Base-by-base conservation (phyloP, 1,284 basidiomycete species). In the Clitocybe nebularis region DNA sequence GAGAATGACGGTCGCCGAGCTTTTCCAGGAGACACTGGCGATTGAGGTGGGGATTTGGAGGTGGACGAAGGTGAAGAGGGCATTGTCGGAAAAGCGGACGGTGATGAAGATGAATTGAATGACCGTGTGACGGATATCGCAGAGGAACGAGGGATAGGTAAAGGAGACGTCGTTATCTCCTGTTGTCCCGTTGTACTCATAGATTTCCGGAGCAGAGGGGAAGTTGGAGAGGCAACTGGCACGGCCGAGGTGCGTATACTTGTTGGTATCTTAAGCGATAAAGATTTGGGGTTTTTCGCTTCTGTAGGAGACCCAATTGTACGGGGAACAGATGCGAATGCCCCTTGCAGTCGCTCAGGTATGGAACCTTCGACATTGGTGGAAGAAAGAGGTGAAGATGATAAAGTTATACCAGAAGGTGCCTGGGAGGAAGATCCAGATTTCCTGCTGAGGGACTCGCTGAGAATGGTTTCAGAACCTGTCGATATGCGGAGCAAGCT, bases 1-100 rank as follows among this genome's bases (percentile, higher is more conserved):
- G 54, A 47, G 45, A 56, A 51, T 6, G 58, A 54, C 1, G 53
- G 44, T 19, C 47, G 47, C 17, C 56, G 55, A 6, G 39, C 44
- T 24, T 48, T 53, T 0, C 26, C 21, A 22, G 44, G 42, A 22
- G 43, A 36, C 25, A 37, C 24, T 26, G 53, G 48, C 32, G 44
- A 45, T 16, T 42, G 42, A 14, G 43, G 38, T 25, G 42, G 41
- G 11, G 49, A 47, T 22, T 39, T 34, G 11, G 43, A 21, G 14
- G 36, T 33, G n/a, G 44, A 14, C 20, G 34, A 36, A 21, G 39
- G 36, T 21, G 14, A 35, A 13, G 26, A 29, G 7, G 41, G 19
- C 35, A 33, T 7, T 1, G 35, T 14, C 16, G 46, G 20, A 32
- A 20, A 11, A 11, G 29, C 13, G 11, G 14, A 14, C 7, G 30